Conservation (phyloP, 257 asterid genomes). For the Ajuga chamaepitys region DNA sequence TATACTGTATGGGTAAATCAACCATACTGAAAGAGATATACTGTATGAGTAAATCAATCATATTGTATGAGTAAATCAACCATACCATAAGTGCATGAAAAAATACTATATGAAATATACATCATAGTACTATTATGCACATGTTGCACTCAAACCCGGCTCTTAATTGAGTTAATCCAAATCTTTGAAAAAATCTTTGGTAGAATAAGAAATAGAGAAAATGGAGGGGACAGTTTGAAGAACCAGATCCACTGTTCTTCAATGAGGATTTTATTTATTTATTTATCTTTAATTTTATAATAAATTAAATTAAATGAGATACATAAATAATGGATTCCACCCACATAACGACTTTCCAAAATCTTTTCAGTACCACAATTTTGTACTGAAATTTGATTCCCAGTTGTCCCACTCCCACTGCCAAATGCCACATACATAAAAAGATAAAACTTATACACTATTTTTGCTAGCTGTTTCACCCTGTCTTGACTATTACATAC, state of each 20-base stretch:
- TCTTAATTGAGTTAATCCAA: no score
- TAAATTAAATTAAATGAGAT: no score
- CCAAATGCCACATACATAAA: constrained; percentile 12
- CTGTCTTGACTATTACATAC: constrained; percentile 14
- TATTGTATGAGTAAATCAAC: no score
- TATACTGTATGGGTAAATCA: no score
- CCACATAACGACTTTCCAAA: background rate
- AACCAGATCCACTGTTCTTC: constrained; percentile 15
- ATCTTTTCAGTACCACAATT: constrained; percentile 17
- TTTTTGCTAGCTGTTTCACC: constrained; percentile 33
- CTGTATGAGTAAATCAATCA: no score
- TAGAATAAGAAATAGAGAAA: background rate
- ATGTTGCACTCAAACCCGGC: no score
- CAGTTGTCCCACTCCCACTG: constrained; percentile 16
- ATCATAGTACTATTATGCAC: no score
- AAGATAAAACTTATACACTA: background rate
- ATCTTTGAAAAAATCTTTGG: background rate
- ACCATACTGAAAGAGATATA: no score
- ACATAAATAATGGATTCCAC: background rate
- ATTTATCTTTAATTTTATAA: no score
- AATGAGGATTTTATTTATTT: no score
- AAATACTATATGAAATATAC: no score
- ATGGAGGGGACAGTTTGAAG: background rate
- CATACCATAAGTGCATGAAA: no score
- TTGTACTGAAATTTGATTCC: constrained; percentile 22